A percentile compares a stretch with the other conserved stretches of the same genome.
Conservation (phyloP, 306 rosid species). For the Oemleria cerasiformis region DNA sequence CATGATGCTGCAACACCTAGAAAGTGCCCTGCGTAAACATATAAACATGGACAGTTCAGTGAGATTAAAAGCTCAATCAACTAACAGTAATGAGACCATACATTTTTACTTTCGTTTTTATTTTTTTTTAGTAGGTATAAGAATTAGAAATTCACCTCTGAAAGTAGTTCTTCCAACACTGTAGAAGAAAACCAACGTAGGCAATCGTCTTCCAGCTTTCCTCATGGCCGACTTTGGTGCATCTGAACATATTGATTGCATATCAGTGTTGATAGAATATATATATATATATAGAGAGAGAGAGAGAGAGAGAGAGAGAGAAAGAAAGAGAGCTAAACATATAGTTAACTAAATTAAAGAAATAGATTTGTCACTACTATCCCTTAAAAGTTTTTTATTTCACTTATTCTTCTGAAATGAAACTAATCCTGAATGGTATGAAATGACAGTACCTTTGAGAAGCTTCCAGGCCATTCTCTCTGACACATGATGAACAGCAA, state of each 20-base stretch:
- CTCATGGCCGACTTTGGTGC: slow-evolving; percentile 68
- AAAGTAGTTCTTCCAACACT: slow-evolving; percentile 69
- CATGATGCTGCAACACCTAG: slow-evolving; percentile 84
- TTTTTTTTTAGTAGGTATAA: neutral
- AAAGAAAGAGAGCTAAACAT: neutral
- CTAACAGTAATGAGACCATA: neutral
- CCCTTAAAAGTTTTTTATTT: neutral
- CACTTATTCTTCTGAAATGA: neutral
- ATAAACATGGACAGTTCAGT: slow-evolving; percentile 18
- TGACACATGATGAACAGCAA: slow-evolving; percentile 56
- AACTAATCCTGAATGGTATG: neutral
- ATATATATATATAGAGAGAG: too few relatives aligned
- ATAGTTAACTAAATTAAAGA: neutral
- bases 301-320: too few relatives aligned
- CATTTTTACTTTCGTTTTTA: neutral
- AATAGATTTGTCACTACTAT: slow-evolving; percentile 6
- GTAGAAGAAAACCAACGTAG: slow-evolving; percentile 45
- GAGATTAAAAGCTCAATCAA: slow-evolving; percentile 20
- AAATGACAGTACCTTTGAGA: slow-evolving; percentile 57
- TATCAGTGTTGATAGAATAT: neutral
- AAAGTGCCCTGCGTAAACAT: slow-evolving; percentile 45
- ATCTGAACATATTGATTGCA: slow-evolving; percentile 39
- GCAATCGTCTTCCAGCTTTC: slow-evolving; percentile 69
- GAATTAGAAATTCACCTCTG: slow-evolving; percentile 50
- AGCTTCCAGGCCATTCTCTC: slow-evolving; percentile 80